Evolutionary conservation across 2,329 filamentous ascomycete species (phyloP).

Genomic region (Monosporascus sp.): DNA sequence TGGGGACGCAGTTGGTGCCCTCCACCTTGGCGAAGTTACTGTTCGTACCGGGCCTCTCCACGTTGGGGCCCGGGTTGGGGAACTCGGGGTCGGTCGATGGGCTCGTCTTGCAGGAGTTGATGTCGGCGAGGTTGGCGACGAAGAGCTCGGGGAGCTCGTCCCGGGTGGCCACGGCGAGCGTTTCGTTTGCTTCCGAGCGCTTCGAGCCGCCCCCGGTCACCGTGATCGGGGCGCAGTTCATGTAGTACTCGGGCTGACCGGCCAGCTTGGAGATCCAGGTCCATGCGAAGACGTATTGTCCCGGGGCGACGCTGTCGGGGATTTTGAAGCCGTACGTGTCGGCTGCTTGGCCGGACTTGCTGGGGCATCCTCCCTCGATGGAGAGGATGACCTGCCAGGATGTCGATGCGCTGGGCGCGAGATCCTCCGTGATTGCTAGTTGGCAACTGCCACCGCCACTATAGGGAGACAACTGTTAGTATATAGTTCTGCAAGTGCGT

Average conservation of each 20-base stretch:
- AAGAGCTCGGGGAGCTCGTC: slow-evolving; percentile 59
- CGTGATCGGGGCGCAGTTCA: slow-evolving; percentile 65
- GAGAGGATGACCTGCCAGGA: slow-evolving; percentile 68
- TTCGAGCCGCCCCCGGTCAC: slow-evolving; percentile 35
- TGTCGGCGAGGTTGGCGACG: slow-evolving; percentile 54
- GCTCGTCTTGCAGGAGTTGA: slow-evolving; percentile 47
- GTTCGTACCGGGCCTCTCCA: slow-evolving; percentile 33
- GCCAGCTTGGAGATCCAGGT: slow-evolving; percentile 66
- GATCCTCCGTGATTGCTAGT: slow-evolving; percentile 62
- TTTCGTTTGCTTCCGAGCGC: slow-evolving; percentile 15
- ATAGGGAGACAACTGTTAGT: too few relatives aligned
- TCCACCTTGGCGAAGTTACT: slow-evolving; percentile 26
- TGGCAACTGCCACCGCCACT: slow-evolving; percentile 68
- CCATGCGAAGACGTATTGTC: slow-evolving; percentile 65
- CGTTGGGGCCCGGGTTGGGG: slow-evolving; percentile 55
- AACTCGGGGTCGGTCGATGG: slow-evolving; percentile 51
- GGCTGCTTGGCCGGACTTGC: slow-evolving; percentile 32
- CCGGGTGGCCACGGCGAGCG: slow-evolving; percentile 36
- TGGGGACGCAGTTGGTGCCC: slow-evolving; percentile 21
- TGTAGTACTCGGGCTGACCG: slow-evolving; percentile 72
- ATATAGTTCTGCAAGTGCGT: too few relatives aligned
- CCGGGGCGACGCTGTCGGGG: slow-evolving; percentile 53
- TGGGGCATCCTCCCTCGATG: slow-evolving; percentile 63
- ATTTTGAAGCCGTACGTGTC: slow-evolving; percentile 52
- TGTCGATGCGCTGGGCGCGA: slow-evolving; percentile 25